Evolutionary conservation across 495 filamentous ascomycete genomes (phyloP), one percentile per base, ranked within the genome.

Genomic region (Cladorrhinum samala): DNA sequence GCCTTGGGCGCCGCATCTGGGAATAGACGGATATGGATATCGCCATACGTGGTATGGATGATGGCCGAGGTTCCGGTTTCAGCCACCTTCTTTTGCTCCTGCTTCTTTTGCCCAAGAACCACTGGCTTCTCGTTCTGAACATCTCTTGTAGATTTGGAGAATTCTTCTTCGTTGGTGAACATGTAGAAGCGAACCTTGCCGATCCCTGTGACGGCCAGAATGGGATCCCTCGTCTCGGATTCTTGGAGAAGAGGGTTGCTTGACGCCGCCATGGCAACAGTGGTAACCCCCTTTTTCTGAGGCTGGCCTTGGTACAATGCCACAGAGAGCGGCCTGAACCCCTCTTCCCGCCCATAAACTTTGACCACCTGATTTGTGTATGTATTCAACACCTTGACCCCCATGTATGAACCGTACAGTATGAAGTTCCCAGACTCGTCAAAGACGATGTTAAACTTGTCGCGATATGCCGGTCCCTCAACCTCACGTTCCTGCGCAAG

Each of bases 381-480:
- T 1, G 87, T 95, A 69, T 99, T 99, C 64, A 99, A 77, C 36
- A 96, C 89, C 67, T 96, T 97, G 59, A 87, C 80, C 18, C 94
- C 93, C 39, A 91, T 73, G 24, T 97, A 81, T 9, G 90, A 96
- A 42, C 93, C 94, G 62, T 94, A 99, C 27, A 97, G 72, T 55
- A 99, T 82, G 70, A 97, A 97, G 65, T 97, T 80, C 14, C 92
- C 89, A 1, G 91, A 95, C 65, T 99, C 93, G 65, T 99, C 93
- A 60, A 96, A 99, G 38, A 88, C 83, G 45, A 96, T 81, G 63
- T 94, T 95, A 54, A 86, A 79, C 47, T 86, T 86, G 58, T 83
- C 79, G 24, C 79, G 81, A n/a, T 87, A 70, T 3, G 77, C 67
- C 25, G 68, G 56, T 1, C 68, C 81, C 50, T 94, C 90, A 17